Conservation (phyloP, 179 eudicot genomes). For the Nepenthes alata region DNA sequence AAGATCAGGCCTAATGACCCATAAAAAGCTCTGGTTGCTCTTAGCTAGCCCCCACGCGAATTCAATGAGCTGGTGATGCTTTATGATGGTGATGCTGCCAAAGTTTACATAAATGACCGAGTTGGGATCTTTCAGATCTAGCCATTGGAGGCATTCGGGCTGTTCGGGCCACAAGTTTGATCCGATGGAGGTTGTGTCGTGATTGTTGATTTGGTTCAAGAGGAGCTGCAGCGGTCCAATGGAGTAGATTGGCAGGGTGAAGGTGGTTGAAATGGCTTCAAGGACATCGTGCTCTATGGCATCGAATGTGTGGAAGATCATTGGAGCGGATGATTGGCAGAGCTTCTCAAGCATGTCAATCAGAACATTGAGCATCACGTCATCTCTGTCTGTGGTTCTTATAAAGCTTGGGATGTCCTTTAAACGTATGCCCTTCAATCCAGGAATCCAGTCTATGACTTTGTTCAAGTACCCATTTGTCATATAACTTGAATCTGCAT, state of each 20-base stretch:
- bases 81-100: slow-evolving; percentile 19
- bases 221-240: slow-evolving; percentile 20
- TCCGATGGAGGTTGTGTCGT: background rate
- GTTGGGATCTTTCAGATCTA: slow-evolving; percentile 12
- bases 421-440: slow-evolving; percentile 15
- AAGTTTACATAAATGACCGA: slow-evolving; percentile 22
- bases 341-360: background rate
- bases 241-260: slow-evolving; percentile 7
- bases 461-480: slow-evolving; percentile 17
- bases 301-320: slow-evolving; percentile 19
- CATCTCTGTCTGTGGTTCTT: slow-evolving; percentile 13
- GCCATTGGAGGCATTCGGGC: slow-evolving; percentile 18
- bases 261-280: slow-evolving; percentile 9
- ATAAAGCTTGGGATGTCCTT: slow-evolving; percentile 22
- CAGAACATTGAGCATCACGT: slow-evolving; percentile 7
- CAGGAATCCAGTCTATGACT: slow-evolving; percentile 16
- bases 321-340: slow-evolving; percentile 5
- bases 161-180: slow-evolving; percentile 23
- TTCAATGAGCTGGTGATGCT: slow-evolving; percentile 9
- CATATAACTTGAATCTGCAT: slow-evolving; percentile 12
- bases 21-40: slow-evolving; percentile 15
- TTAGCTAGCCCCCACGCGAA: slow-evolving; percentile 27
- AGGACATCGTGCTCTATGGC: slow-evolving; percentile 13
- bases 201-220: background rate
- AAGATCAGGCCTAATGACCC: slow-evolving; percentile 26